phyloP scores from a whole-genome alignment of 371 early-diverging fungal species.

The Gilbertella persicaria region DNA sequence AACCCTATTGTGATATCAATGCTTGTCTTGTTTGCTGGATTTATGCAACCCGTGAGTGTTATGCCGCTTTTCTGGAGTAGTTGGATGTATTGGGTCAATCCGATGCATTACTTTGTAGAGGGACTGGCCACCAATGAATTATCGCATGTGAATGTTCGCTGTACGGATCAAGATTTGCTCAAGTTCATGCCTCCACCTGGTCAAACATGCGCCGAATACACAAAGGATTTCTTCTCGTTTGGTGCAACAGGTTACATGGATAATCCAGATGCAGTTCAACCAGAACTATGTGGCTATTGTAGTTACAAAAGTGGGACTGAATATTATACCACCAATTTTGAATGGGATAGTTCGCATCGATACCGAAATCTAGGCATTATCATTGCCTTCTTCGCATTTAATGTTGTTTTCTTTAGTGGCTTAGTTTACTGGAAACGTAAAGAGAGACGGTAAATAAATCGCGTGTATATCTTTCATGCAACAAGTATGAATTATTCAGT shows the following conservation, averaged over 20 bases:
- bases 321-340: slow-evolving; percentile 35
- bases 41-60: slow-evolving; percentile 51
- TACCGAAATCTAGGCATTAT: slow-evolving; percentile 74
- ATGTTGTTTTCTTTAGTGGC: slow-evolving; percentile 38
- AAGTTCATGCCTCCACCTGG: slow-evolving; percentile 56
- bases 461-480: no score
- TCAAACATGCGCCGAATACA: slow-evolving; percentile 60
- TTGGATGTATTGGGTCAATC: slow-evolving; percentile 74
- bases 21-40: slow-evolving; percentile 63
- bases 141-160: slow-evolving; percentile 40
- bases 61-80: slow-evolving; percentile 71
- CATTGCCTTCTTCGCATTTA: slow-evolving; percentile 50
- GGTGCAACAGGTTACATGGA: slow-evolving; percentile 58
- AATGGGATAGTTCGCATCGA: slow-evolving; percentile 43
- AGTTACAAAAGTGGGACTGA: slow-evolving; percentile 55
- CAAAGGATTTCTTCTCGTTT: slow-evolving; percentile 42
- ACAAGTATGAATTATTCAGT: no score
- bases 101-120: slow-evolving; percentile 70
- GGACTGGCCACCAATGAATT: slow-evolving; percentile 67
- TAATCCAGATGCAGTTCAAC: slow-evolving; percentile 41
- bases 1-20: slow-evolving; percentile 64
- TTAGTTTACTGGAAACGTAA: slow-evolving; percentile 28
- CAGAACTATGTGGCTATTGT: slow-evolving; percentile 61
- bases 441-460: slow-evolving; percentile 24
- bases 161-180: slow-evolving; percentile 48